These are phyloP conservation scores for Angomonas ambiguus DNA, from an alignment of 208 protist genomes.

Conservation along the genomic window DNA sequence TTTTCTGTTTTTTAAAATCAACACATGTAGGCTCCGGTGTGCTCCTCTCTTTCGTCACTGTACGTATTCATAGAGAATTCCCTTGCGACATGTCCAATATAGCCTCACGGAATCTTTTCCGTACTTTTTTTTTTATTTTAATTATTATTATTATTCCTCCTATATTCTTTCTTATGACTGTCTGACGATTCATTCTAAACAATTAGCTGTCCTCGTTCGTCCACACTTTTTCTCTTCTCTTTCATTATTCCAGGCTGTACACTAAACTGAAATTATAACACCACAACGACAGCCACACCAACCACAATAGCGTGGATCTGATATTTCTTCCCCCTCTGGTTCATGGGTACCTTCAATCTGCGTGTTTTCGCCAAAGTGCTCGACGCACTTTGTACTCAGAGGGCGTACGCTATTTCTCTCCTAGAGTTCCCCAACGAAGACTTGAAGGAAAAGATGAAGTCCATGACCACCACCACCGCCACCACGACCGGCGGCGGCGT, in stretches of 20 bases:
- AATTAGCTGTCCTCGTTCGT: too few relatives aligned
- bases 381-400: not conserved
- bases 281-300: too few relatives aligned
- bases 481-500: not conserved
- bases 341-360: not conserved
- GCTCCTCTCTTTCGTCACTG: slow-evolving; percentile 10
- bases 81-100: too few relatives aligned
- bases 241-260: too few relatives aligned
- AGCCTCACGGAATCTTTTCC: not conserved
- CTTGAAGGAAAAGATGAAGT: not conserved
- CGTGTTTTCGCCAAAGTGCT: not conserved
- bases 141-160: not conserved
- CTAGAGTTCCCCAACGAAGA: not conserved
- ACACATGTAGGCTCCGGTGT: not conserved
- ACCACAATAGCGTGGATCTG: too few relatives aligned
- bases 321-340: too few relatives aligned
- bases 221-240: too few relatives aligned
- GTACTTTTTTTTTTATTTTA: slow-evolving; percentile 8
- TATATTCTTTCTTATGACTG: not conserved
- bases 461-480: too few relatives aligned
- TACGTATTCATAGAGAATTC: not conserved
- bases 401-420: not conserved
- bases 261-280: too few relatives aligned
- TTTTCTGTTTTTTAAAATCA: not conserved
- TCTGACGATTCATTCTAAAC: too few relatives aligned